phyloP scores from a whole-genome alignment of 805 yeast genomes.

The Kodamaea jinghongensis region DNA sequence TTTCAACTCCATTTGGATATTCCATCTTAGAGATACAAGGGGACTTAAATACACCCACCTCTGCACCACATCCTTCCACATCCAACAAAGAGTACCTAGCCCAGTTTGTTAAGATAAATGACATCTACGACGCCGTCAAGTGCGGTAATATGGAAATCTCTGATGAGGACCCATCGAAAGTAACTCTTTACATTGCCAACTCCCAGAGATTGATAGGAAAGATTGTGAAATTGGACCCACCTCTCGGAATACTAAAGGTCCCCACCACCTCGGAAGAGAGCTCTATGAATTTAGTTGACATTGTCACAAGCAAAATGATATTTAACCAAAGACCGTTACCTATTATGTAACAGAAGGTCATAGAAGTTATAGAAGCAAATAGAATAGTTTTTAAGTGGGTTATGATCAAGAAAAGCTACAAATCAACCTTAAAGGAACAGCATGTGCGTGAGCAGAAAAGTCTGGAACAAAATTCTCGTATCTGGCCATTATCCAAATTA shows the following conservation, averaged over 20 bases:
- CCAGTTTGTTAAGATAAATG: conserved; percentile 35
- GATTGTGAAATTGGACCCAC: conserved; percentile 57
- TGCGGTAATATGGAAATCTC: conserved; percentile 51
- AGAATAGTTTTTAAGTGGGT: no score
- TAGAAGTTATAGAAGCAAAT: neutral
- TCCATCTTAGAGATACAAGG: conserved; percentile 72
- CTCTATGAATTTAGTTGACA: conserved; percentile 53
- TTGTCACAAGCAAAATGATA: conserved; percentile 55
- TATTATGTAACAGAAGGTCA: conserved; percentile 50
- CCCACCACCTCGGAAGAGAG: conserved; percentile 38
- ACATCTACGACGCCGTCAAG: conserved; percentile 44
- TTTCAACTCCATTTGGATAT: conserved; percentile 58
- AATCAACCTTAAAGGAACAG: no score
- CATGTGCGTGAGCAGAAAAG: no score
- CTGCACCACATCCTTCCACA: conserved; percentile 30
- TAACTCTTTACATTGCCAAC: conserved; percentile 61
- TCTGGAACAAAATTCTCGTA: no score
- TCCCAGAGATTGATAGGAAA: conserved; percentile 69
- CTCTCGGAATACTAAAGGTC: conserved; percentile 60
- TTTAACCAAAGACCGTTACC: conserved; percentile 74
- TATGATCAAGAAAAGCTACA: no score
- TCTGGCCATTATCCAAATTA: no score
- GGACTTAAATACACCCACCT: conserved; percentile 49
- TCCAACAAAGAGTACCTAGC: conserved; percentile 28
- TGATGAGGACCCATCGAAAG: conserved; percentile 37